Evolutionary conservation across 768 basidiomycete species (phyloP), one percentile per base, ranked within the genome.

Genomic region (Pleurotus cornucopiae): DNA sequence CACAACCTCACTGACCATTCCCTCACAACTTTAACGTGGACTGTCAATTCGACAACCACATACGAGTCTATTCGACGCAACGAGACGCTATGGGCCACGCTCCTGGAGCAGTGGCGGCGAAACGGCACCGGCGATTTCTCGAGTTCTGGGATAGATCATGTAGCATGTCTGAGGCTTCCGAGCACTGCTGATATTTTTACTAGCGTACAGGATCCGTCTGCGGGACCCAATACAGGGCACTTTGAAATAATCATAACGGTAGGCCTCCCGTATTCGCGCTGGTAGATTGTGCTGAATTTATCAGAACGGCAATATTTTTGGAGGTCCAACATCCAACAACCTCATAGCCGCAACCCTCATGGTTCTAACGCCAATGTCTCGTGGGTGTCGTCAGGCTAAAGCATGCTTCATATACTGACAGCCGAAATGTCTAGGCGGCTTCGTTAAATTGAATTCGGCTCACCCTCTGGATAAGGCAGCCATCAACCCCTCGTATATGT

Each of bases 401-500:
- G 41, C n/a, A n/a, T 21, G 26, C 18, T 44, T 46, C n/a, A 20
- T 21, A 45, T 30, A 38, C 34, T 23, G 23, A 21, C 13, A n/a
- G 14, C 20, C 38, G 26, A 30, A 25, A 38, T 40, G 25, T 13
- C 18, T 44, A 76, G 74, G 73, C 49, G 76, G 76, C 18, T 64
- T 63, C 7, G 56, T 75, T n/a, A 70, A 63, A n/a, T 58, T 83
- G 41, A 73, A 66, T 38, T 76, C 78, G 13, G 70, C 67, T 21
- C 65, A 76, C 60, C 72, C 81, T 11, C 82, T 83, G 64, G 70
- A 68, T 26, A 44, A 66, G 21, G 82, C 84, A 0, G 49, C 70
- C 20, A 81, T 86, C 63, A 72, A 86, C 60, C 78, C 80, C 6
- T 73, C 73, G 43, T 74, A 78, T 64, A 67, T 79, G n/a, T 63